Evolutionary conservation across 495 filamentous ascomycete species (phyloP).

Genomic region (Geopyxis carbonaria): DNA sequence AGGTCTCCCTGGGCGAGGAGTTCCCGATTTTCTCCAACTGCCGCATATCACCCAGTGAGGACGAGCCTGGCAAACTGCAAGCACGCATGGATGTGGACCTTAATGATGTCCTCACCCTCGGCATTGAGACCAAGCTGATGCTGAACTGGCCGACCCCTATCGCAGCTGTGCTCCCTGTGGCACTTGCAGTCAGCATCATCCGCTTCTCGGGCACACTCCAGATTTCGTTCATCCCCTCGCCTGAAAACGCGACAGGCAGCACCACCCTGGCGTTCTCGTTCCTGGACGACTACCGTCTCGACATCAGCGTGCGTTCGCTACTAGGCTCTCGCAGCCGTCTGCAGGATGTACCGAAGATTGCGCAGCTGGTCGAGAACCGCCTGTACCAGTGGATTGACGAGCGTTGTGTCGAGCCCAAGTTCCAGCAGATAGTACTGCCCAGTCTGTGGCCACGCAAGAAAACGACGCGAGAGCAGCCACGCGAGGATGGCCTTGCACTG

Average conservation of each 20-base stretch:
- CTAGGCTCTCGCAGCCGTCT: slow-evolving; percentile 79
- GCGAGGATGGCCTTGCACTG: too few relatives aligned
- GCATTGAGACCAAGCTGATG: slow-evolving; percentile 79
- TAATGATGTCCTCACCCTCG: slow-evolving; percentile 84
- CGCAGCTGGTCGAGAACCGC: slow-evolving; percentile 77
- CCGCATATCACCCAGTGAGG: slow-evolving; percentile 72
- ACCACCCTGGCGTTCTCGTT: slow-evolving; percentile 91
- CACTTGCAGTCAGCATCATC: slow-evolving; percentile 75
- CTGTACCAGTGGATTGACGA: slow-evolving; percentile 97
- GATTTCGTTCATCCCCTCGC: slow-evolving; percentile 71
- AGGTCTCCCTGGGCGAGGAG: slow-evolving; percentile 84
- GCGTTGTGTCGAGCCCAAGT: slow-evolving; percentile 81
- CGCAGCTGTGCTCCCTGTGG: slow-evolving; percentile 83
- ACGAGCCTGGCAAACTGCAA: slow-evolving; percentile 60
- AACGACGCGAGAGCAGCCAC: slow-evolving; percentile 48
- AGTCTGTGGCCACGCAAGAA: slow-evolving; percentile 85
- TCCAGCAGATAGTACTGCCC: slow-evolving; percentile 86
- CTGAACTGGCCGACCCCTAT: slow-evolving; percentile 84
- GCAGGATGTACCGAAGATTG: slow-evolving; percentile 95
- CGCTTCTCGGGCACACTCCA: slow-evolving; percentile 87
- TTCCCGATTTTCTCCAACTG: slow-evolving; percentile 99
- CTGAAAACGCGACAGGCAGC: slow-evolving; percentile 27
- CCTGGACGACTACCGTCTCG: slow-evolving; percentile 84
- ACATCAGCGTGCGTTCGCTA: slow-evolving; percentile 75
- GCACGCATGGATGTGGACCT: slow-evolving; percentile 93